A percentile compares a stretch with the other conserved stretches of the same genome.
These are phyloP conservation scores for Fomitopsis palustris DNA, from an alignment of 1,284 basidiomycete genomes.

Conservation along the genomic window DNA sequence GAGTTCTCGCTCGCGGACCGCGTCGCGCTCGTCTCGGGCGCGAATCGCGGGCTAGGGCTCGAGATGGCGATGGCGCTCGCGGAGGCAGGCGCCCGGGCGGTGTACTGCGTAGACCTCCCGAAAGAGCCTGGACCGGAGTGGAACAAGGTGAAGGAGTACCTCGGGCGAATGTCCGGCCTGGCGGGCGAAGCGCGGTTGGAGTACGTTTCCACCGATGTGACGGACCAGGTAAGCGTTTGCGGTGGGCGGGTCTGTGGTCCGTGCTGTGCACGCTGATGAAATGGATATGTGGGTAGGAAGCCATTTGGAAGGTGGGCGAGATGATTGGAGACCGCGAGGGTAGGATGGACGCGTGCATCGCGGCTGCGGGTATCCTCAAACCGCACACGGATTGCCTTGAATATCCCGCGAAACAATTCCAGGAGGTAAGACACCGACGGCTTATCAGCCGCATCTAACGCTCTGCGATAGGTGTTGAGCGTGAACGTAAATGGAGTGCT, in stretches of 20 bases:
- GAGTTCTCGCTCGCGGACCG: constrained; percentile 77
- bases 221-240: constrained; percentile 43
- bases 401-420: constrained; percentile 69
- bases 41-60: constrained; percentile 77
- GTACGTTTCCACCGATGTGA: constrained; percentile 65
- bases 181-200: constrained; percentile 47
- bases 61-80: constrained; percentile 77
- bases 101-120: constrained; percentile 78
- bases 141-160: constrained; percentile 50
- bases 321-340: constrained; percentile 62
- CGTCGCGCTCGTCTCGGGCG: constrained; percentile 76
- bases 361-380: constrained; percentile 57
- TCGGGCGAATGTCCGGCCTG: constrained; percentile 38
- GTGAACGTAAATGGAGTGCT: constrained; percentile 79
- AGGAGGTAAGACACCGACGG: constrained; percentile 41
- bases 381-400: constrained; percentile 63
- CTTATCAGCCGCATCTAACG: background rate
- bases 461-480: constrained; percentile 50
- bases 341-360: constrained; percentile 71
- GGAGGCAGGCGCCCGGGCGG: constrained; percentile 75
- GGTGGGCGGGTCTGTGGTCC: background rate
- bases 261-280: background rate
- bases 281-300: constrained; percentile 15
- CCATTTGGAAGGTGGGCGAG: constrained; percentile 51
- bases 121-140: constrained; percentile 66